A percentile compares a stretch with the other conserved stretches of the same genome.
Conservation (phyloP, 192 early-diverging fungal species). For the Linnemannia schmuckeri region DNA sequence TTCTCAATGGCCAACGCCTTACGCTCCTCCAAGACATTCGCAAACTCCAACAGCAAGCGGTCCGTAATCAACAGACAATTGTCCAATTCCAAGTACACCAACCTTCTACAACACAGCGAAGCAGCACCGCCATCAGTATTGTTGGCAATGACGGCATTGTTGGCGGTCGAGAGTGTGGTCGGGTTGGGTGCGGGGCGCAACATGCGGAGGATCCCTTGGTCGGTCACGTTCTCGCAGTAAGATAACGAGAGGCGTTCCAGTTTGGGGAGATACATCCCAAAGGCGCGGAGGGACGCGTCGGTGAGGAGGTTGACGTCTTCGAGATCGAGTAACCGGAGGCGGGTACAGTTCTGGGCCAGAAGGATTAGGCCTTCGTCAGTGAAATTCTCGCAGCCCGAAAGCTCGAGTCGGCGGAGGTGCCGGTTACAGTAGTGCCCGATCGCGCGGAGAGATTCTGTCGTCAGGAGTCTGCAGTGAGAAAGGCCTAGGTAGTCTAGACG, state of each 20-base stretch:
- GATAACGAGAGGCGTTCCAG: constrained; percentile 49
- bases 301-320: constrained; percentile 35
- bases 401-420: constrained; percentile 62
- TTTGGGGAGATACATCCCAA: constrained; percentile 46
- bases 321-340: constrained; percentile 32
- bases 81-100: constrained; percentile 62
- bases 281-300: constrained; percentile 52
- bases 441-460: constrained; percentile 46
- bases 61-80: constrained; percentile 63
- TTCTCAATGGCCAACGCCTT: constrained; percentile 19
- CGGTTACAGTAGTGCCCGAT: constrained; percentile 38
- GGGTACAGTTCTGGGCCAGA: constrained; percentile 42
- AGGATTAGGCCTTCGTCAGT: constrained; percentile 57
- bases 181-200: constrained; percentile 34
- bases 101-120: constrained; percentile 31
- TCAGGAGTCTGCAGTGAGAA: constrained; percentile 58
- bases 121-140: not conserved
- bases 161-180: constrained; percentile 42
- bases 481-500: constrained; percentile 58
- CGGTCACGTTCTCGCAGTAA: constrained; percentile 49
- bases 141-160: constrained; percentile 10
- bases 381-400: constrained; percentile 59
- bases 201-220: constrained; percentile 47
- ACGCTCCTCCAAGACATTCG: constrained; percentile 55
- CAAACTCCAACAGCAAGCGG: constrained; percentile 57